These are phyloP conservation scores for Suillus luteus DNA, from an alignment of 768 basidiomycete genomes.

Conservation along the genomic window DNA sequence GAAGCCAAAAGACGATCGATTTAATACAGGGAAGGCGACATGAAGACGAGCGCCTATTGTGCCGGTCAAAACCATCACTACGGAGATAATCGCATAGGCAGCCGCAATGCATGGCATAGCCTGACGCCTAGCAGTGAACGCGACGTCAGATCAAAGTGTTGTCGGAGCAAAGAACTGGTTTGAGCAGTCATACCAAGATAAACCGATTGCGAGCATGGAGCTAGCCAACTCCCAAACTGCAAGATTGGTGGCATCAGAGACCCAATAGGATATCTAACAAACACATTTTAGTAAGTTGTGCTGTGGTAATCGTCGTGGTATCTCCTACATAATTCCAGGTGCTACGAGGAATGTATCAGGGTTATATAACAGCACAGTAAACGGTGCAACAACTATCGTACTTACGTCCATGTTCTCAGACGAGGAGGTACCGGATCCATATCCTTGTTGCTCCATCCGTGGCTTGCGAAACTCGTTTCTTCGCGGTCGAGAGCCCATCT, in stretches of 20 bases:
- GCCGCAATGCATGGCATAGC: constrained; percentile 69
- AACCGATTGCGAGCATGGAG: constrained; percentile 75
- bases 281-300: constrained; percentile 16
- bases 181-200: constrained; percentile 56
- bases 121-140: constrained; percentile 52
- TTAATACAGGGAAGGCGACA: constrained; percentile 73
- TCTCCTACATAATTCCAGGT: constrained; percentile 69
- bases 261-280: constrained; percentile 27
- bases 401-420: constrained; percentile 61
- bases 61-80: constrained; percentile 78
- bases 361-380: background rate
- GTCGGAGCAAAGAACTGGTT: background rate
- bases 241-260: constrained; percentile 30
- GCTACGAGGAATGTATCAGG: constrained; percentile 15
- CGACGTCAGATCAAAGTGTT: constrained; percentile 1
- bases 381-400: background rate
- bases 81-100: constrained; percentile 71
- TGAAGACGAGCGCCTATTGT: constrained; percentile 80
- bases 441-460: constrained; percentile 71
- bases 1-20: constrained; percentile 85
- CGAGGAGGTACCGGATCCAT: constrained; percentile 73
- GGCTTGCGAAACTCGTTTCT: constrained; percentile 50
- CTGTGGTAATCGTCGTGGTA: constrained; percentile 38
- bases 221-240: constrained; percentile 48
- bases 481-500: constrained; percentile 55